phyloP scores from a whole-genome alignment of 306 rosid species.

The Prunus davidiana region DNA sequence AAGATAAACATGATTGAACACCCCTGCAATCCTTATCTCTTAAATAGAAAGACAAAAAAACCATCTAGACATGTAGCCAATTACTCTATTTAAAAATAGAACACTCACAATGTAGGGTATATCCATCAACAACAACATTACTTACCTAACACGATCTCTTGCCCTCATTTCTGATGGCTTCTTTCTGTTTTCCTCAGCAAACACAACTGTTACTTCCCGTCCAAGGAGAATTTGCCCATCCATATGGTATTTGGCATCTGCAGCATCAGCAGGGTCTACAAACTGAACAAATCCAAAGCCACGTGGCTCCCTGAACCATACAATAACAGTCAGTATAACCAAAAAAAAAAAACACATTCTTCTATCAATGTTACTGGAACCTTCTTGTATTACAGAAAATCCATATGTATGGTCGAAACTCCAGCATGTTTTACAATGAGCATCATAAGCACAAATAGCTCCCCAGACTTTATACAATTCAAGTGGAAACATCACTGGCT shows the following conservation, averaged over 20 bases:
- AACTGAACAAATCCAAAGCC: constrained; percentile 81
- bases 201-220: constrained; percentile 71
- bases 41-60: background rate
- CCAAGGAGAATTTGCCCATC: constrained; percentile 76
- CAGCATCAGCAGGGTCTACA: constrained; percentile 72
- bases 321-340: background rate
- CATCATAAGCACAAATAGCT: constrained; percentile 3
- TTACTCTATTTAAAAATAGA: background rate
- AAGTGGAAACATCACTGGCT: constrained; percentile 45
- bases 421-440: constrained; percentile 13
- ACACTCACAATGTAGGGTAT: background rate
- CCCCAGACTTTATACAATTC: constrained; percentile 37
- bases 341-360: background rate
- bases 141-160: constrained; percentile 56
- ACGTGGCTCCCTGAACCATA: constrained; percentile 62
- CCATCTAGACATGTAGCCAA: background rate
- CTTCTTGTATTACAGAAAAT: constrained; percentile 19
- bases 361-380: background rate
- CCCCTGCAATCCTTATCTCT: background rate
- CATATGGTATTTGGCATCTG: constrained; percentile 76
- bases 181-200: constrained; percentile 81
- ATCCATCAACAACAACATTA: background rate
- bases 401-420: constrained; percentile 18
- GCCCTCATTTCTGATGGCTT: constrained; percentile 82
- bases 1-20: too few species aligned